Evolutionary conservation across 2,329 filamentous ascomycete species (phyloP).

Genomic region (Polytolypa hystricis): DNA sequence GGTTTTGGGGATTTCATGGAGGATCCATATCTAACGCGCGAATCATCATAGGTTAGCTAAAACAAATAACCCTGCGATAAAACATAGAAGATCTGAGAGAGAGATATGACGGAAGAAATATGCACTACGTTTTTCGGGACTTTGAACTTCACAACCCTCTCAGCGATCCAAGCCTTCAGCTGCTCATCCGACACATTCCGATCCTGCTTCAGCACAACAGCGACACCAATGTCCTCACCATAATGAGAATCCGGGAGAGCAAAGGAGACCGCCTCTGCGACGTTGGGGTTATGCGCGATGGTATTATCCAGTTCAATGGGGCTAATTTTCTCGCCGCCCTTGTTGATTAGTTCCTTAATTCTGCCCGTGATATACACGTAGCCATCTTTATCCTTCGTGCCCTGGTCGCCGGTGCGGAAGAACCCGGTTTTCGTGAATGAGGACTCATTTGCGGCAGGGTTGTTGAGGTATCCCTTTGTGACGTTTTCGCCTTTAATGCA

Average conservation of each 20-base stretch:
- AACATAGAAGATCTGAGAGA: background rate
- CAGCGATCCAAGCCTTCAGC: conserved; percentile 56
- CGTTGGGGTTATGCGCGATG: conserved; percentile 58
- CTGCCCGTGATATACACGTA: conserved; percentile 81
- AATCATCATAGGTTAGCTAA: no score
- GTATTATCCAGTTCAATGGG: conserved; percentile 82
- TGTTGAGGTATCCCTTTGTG: conserved; percentile 77
- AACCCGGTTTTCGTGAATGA: conserved; percentile 66
- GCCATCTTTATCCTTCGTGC: conserved; percentile 66
- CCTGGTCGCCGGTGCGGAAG: conserved; percentile 82
- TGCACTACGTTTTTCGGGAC: conserved; percentile 62
- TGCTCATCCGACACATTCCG: conserved; percentile 46
- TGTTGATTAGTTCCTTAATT: conserved; percentile 86
- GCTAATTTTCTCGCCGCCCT: conserved; percentile 80
- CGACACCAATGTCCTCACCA: conserved; percentile 69
- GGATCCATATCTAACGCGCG: conserved; percentile 74
- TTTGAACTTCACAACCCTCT: conserved; percentile 72
- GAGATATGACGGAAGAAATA: background rate
- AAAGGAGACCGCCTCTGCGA: conserved; percentile 73
- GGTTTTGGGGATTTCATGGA: conserved; percentile 76
- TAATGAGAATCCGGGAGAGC: conserved; percentile 73
- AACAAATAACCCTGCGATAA: no score
- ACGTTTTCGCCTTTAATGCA: conserved; percentile 75
- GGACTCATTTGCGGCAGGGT: conserved; percentile 60
- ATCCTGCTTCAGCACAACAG: conserved; percentile 61